phyloP scores from a whole-genome alignment of 768 basidiomycete genomes.

The Lactifluus pinguis region DNA sequence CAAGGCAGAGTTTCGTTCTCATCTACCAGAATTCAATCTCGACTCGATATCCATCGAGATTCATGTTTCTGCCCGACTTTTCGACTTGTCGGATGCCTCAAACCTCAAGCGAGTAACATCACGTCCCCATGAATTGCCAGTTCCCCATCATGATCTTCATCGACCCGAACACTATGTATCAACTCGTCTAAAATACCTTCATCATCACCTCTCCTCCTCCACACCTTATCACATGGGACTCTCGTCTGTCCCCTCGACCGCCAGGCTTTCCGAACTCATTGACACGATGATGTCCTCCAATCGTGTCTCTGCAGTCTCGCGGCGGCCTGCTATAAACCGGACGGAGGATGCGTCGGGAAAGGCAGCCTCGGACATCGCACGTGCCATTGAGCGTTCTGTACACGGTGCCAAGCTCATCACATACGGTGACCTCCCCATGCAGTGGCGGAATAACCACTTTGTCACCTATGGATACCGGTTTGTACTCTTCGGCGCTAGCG shows the following conservation, averaged over 20 bases:
- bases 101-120: constrained; percentile 41
- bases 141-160: constrained; percentile 35
- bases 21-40: constrained; percentile 68
- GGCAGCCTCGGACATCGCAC: constrained; percentile 43
- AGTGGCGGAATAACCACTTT: constrained; percentile 76
- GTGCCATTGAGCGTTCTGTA: constrained; percentile 36
- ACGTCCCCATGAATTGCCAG: constrained; percentile 34
- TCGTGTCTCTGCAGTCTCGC: constrained; percentile 41
- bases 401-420: constrained; percentile 58
- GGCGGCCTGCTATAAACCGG: constrained; percentile 35
- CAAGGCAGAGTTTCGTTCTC: constrained; percentile 63
- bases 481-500: constrained; percentile 19
- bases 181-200: constrained; percentile 52
- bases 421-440: constrained; percentile 65
- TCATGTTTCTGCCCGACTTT: constrained; percentile 45
- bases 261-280: constrained; percentile 46
- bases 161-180: constrained; percentile 52
- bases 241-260: constrained; percentile 35
- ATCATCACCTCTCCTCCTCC: constrained; percentile 54
- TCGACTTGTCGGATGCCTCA: constrained; percentile 46
- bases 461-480: constrained; percentile 69
- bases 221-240: constrained; percentile 26
- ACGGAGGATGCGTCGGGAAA: constrained; percentile 49
- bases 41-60: constrained; percentile 44
- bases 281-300: constrained; percentile 51